phyloP scores from a whole-genome alignment of 2,329 filamentous ascomycete genomes.

The Epichloe coenophiala region DNA sequence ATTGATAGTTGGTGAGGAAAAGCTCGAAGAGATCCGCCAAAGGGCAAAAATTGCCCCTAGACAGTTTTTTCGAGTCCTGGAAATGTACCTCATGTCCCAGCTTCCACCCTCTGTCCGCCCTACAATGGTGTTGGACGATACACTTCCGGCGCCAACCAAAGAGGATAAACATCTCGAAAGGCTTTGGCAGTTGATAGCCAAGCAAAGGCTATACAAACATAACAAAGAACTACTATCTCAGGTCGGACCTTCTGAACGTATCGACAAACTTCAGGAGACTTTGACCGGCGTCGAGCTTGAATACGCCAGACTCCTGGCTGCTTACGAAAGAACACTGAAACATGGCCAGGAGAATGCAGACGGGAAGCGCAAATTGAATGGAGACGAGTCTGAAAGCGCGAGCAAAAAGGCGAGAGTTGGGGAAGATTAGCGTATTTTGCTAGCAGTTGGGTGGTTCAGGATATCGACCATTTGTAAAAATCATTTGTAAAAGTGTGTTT shows the following conservation, averaged over 20 bases:
- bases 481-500: background rate
- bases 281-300: conserved; percentile 56
- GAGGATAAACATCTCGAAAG: conserved; percentile 49
- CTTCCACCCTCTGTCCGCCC: conserved; percentile 44
- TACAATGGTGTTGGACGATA: conserved; percentile 28
- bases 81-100: conserved; percentile 58
- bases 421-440: conserved; percentile 11
- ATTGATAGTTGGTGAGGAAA: conserved; percentile 43
- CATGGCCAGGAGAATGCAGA: conserved; percentile 15
- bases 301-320: conserved; percentile 51
- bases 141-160: conserved; percentile 30
- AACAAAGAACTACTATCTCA: conserved; percentile 60
- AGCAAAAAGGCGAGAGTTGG: conserved; percentile 35
- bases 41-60: conserved; percentile 59
- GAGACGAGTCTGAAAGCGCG: conserved; percentile 12
- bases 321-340: conserved; percentile 26
- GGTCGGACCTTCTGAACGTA: conserved; percentile 52
- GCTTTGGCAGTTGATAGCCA: conserved; percentile 63
- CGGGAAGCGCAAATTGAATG: conserved; percentile 34
- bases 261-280: conserved; percentile 59
- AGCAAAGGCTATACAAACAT: conserved; percentile 62
- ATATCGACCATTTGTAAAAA: background rate
- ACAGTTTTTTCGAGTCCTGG: conserved; percentile 63
- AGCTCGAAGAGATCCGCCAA: conserved; percentile 42
- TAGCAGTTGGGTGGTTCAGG: background rate